A percentile compares a stretch with the other conserved stretches of the same genome.
Conservation (phyloP, 139 green algal species). For the Micromonas commoda region DNA sequence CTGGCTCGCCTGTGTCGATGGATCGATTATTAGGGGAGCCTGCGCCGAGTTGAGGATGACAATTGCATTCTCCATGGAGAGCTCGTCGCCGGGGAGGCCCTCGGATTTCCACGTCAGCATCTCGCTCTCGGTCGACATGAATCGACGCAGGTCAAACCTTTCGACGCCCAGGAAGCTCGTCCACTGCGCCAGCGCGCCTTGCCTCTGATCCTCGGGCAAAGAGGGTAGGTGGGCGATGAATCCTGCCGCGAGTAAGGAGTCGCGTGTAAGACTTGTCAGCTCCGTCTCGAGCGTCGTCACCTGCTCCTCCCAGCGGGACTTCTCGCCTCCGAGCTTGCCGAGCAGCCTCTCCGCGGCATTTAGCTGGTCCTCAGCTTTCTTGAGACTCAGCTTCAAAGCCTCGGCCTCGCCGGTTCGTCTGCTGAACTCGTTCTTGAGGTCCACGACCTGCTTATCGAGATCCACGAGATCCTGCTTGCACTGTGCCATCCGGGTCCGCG, state of each 20-base stretch:
- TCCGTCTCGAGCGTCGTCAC: constrained; percentile 40
- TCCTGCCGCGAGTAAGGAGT: constrained; percentile 47
- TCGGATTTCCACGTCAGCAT: constrained; percentile 67
- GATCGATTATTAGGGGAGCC: constrained; percentile 68
- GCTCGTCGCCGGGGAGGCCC: constrained; percentile 59
- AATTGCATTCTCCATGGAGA: constrained; percentile 65
- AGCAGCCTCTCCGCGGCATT: constrained; percentile 56
- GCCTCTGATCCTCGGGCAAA: constrained; percentile 49
- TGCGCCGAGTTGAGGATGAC: constrained; percentile 47
- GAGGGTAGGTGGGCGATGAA: constrained; percentile 60
- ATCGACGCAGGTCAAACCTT: constrained; percentile 49
- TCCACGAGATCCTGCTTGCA: constrained; percentile 62
- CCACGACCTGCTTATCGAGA: constrained; percentile 51
- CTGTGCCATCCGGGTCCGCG: constrained; percentile 48
- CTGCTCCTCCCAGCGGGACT: constrained; percentile 58
- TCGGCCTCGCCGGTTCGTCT: constrained; percentile 61
- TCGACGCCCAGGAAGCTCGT: constrained; percentile 5
- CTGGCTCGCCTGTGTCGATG: constrained; percentile 48
- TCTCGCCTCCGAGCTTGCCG: constrained; percentile 64
- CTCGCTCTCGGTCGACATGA: constrained; percentile 63
- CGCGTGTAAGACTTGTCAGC: constrained; percentile 46
- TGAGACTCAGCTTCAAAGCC: constrained; percentile 51
- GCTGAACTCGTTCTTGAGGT: constrained; percentile 64
- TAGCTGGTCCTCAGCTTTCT: constrained; percentile 61
- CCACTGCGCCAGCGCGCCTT: constrained; percentile 30